A percentile compares a stretch with the other conserved stretches of the same genome.
These are phyloP conservation scores for Yarrowia phangngaensis DNA, from an alignment of 805 yeast genomes.

Conservation along the genomic window DNA sequence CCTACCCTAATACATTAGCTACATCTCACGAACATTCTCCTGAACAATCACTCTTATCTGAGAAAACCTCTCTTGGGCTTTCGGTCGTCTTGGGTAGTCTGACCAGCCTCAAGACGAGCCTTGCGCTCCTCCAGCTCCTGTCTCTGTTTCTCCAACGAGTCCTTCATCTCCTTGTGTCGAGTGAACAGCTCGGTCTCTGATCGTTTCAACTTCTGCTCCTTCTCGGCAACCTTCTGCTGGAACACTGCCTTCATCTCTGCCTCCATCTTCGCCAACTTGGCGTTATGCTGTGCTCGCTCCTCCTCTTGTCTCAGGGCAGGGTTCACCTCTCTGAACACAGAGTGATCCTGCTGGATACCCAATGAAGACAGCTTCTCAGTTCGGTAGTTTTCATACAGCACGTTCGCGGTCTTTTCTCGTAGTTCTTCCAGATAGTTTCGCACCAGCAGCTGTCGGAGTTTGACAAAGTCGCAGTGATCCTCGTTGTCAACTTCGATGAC, in stretches of 20 bases:
- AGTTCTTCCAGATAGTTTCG: constrained; percentile 92
- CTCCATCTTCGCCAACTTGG: constrained; percentile 89
- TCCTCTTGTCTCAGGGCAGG: constrained; percentile 90
- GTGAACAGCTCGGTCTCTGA: constrained; percentile 95
- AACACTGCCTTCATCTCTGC: constrained; percentile 94
- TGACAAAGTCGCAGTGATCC: constrained; percentile 86
- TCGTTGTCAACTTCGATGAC: constrained; percentile 92
- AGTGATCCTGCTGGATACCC: constrained; percentile 89
- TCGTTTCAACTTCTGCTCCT: constrained; percentile 94
- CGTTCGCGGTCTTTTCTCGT: constrained; percentile 74
- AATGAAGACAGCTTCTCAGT: constrained; percentile 69
- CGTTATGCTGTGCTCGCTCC: constrained; percentile 88
- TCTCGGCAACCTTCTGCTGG: constrained; percentile 93
- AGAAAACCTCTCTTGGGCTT: constrained; percentile 26
- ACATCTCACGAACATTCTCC: too few relatives aligned
- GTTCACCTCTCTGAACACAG: constrained; percentile 92
- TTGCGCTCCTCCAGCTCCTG: constrained; percentile 89
- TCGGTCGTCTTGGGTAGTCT: constrained; percentile 19
- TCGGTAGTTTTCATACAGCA: constrained; percentile 84
- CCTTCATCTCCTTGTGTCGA: constrained; percentile 96
- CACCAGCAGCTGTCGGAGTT: constrained; percentile 80
- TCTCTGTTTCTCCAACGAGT: constrained; percentile 81
- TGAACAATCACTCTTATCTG: too few relatives aligned
- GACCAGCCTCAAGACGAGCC: constrained; percentile 50
- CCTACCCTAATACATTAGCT: too few relatives aligned